Evolutionary conservation across 2,329 filamentous ascomycete species (phyloP).

Genomic region (Pseudogymnoascus sp.): DNA sequence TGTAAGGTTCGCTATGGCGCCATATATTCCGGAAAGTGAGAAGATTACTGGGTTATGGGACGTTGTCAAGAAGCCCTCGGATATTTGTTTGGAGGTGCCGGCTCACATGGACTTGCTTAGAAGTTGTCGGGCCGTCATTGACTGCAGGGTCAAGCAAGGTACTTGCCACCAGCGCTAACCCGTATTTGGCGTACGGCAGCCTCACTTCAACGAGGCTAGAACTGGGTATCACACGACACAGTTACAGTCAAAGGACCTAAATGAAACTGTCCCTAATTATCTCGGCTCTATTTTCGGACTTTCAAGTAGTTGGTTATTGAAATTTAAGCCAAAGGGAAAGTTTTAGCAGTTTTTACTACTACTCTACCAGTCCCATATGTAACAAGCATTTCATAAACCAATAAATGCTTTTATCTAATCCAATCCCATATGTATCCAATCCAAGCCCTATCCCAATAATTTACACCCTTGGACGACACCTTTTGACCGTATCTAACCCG

Average conservation of each 20-base stretch:
- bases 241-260: no score
- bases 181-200: neutral
- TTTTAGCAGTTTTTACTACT: no score
- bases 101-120: neutral
- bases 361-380: neutral
- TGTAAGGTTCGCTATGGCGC: neutral
- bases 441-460: neutral
- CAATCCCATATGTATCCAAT: neutral
- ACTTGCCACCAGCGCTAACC: neutral
- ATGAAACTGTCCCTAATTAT: no score
- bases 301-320: no score
- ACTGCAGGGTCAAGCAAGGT: neutral
- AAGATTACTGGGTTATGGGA: neutral
- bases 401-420: constrained; percentile 6
- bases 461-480: constrained; percentile 8
- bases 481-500: constrained; percentile 53
- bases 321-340: no score
- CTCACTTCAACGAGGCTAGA: neutral
- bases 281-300: no score
- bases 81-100: neutral
- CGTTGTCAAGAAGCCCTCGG: neutral
- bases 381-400: neutral
- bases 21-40: neutral
- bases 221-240: no score
- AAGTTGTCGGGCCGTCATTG: constrained; percentile 1